Evolutionary conservation across 164 flowering plant genomes (phyloP).

Genomic region (Malania oleifera): DNA sequence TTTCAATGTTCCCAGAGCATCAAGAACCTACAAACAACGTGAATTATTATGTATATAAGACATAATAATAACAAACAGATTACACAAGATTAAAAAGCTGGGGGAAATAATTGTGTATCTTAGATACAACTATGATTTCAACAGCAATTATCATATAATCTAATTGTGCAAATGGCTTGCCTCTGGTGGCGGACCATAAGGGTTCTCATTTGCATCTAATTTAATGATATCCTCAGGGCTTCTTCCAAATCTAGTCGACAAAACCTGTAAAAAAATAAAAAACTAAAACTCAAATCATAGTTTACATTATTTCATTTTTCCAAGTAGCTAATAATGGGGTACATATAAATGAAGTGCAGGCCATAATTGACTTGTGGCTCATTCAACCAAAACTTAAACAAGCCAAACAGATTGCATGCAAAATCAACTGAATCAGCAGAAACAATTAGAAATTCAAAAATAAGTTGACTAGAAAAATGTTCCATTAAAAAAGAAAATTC

Average conservation of each 20-base stretch:
- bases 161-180: conserved; percentile 34
- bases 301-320: background rate
- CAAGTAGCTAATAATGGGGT: background rate
- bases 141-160: background rate
- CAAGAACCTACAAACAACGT: conserved; percentile 61
- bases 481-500: too few relatives aligned
- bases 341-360: background rate
- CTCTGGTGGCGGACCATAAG: conserved; percentile 99
- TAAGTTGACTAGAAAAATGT: too few relatives aligned
- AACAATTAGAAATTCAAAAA: too few relatives aligned
- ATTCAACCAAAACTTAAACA: background rate
- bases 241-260: conserved; percentile 83
- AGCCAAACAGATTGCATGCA: too few relatives aligned
- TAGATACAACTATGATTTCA: background rate
- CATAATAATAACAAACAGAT: conserved; percentile 5
- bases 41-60: conserved; percentile 23
- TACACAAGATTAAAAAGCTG: too few relatives aligned
- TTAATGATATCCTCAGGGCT: conserved; percentile 95
- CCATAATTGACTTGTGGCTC: background rate
- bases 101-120: background rate
- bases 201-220: conserved; percentile 98
- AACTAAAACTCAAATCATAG: background rate
- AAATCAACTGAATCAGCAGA: too few relatives aligned
- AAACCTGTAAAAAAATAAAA: conserved; percentile 41
- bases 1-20: conserved; percentile 77